Evolutionary conservation across 805 yeast genomes (phyloP).

Genomic region (Suhomyces pyralidae): DNA sequence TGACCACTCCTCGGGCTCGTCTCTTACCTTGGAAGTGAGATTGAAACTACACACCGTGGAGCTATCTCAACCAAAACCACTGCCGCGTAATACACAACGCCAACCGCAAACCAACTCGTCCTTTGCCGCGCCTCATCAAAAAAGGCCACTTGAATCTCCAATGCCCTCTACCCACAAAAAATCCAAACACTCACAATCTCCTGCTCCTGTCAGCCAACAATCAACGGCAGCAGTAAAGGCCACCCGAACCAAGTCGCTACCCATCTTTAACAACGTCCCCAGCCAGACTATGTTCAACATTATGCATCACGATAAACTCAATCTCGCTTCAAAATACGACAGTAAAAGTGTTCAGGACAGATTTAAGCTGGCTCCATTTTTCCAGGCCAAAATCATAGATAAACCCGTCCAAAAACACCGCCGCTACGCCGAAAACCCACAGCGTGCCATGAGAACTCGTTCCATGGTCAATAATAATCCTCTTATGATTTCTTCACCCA

Average conservation of each 20-base stretch:
- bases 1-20: slow-evolving; percentile 33
- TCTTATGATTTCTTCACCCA: slow-evolving; percentile 38
- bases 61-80: slow-evolving; percentile 3
- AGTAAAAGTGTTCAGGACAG: slow-evolving; percentile 41
- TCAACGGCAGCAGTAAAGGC: slow-evolving; percentile 32
- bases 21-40: slow-evolving; percentile 56
- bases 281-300: slow-evolving; percentile 39
- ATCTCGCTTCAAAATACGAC: slow-evolving; percentile 37
- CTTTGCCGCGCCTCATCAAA: neutral
- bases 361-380: slow-evolving; percentile 45
- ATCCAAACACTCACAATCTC: slow-evolving; percentile 5
- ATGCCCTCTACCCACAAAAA: slow-evolving; percentile 10
- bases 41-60: slow-evolving; percentile 46
- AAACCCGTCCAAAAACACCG: slow-evolving; percentile 29
- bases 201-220: slow-evolving; percentile 5
- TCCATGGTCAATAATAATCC: slow-evolving; percentile 39
- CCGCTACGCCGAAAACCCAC: slow-evolving; percentile 21
- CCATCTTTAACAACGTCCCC: slow-evolving; percentile 38
- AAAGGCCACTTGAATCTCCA: slow-evolving; percentile 7
- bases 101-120: slow-evolving; percentile 2
- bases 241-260: slow-evolving; percentile 43
- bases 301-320: slow-evolving; percentile 41
- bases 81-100: neutral
- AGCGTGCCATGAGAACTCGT: slow-evolving; percentile 41
- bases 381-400: slow-evolving; percentile 40